Percentiles rank a stretch among this genome's conserved stretches.
These are phyloP conservation scores for Amorphotheca resinae DNA, from an alignment of 495 filamentous ascomycete species.

Conservation along the genomic window DNA sequence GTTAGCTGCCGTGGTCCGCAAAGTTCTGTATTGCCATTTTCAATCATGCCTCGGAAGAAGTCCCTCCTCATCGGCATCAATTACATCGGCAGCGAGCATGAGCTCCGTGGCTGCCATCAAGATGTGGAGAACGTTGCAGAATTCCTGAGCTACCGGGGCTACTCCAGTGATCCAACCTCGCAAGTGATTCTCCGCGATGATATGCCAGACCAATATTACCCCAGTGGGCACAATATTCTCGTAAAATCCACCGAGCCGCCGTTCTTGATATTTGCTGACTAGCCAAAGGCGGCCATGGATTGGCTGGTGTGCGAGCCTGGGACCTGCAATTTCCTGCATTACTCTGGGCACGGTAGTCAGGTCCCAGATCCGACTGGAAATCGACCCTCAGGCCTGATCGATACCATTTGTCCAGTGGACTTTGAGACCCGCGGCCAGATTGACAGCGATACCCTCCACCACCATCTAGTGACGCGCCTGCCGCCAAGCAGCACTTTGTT, in stretches of 20 bases:
- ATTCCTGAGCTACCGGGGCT: constrained; percentile 34
- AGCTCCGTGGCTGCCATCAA: constrained; percentile 42
- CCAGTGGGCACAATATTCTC: constrained; percentile 42
- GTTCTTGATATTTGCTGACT: constrained; percentile 28
- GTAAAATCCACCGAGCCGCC: constrained; percentile 40
- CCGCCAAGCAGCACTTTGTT: constrained; percentile 37
- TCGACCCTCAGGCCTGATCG: constrained; percentile 29
- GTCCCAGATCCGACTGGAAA: constrained; percentile 11
- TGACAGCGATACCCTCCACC: constrained; percentile 37
- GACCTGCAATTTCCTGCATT: constrained; percentile 29
- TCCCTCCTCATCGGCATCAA: constrained; percentile 51
- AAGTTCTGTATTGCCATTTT: too few relatives aligned
- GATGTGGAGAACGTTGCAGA: constrained; percentile 39
- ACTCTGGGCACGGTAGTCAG: constrained; percentile 43
- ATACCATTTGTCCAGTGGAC: constrained; percentile 45
- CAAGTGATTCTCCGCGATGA: constrained; percentile 43
- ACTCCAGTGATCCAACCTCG: constrained; percentile 30
- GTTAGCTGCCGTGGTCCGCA: too few relatives aligned
- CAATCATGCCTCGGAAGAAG: constrained; percentile 32
- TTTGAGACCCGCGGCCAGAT: constrained; percentile 38
- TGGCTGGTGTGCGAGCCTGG: constrained; percentile 15
- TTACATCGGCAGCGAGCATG: constrained; percentile 38
- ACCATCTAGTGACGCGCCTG: constrained; percentile 37
- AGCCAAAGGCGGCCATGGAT: constrained; percentile 25
- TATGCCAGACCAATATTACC: constrained; percentile 35